Conservation (phyloP, 192 early-diverging fungal genomes). For the Entrophospora sp. region DNA sequence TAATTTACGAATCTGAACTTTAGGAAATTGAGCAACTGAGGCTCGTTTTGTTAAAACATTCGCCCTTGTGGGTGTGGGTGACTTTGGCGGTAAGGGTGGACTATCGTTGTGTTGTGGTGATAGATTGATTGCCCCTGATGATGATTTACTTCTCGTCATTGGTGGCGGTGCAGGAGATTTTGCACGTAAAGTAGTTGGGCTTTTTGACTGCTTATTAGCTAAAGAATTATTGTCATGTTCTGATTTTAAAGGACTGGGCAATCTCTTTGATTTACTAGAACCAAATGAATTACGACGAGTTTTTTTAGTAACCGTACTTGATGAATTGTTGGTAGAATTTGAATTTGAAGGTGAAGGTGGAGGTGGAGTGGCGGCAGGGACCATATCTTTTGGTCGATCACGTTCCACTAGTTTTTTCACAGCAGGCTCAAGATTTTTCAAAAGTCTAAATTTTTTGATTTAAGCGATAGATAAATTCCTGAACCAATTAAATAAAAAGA, state of each 20-base stretch:
- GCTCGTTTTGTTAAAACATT: no score
- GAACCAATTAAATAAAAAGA: not conserved
- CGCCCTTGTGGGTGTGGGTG: no score
- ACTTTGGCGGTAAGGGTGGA: no score
- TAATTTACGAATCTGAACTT: not conserved
- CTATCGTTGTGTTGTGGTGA: not conserved
- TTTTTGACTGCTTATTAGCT: not conserved
- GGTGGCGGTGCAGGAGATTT: conserved; percentile 13
- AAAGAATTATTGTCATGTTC: not conserved
- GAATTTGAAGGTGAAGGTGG: not conserved
- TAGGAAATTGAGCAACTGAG: not conserved
- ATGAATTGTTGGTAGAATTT: not conserved
- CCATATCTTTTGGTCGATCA: conserved; percentile 1
- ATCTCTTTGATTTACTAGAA: not conserved
- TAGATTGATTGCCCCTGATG: not conserved
- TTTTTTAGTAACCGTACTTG: not conserved
- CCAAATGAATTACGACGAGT: not conserved
- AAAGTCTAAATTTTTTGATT: not conserved
- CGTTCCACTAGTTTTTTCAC: conserved; percentile 17
- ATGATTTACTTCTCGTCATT: not conserved
- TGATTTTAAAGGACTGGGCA: not conserved
- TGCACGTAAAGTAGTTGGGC: not conserved
- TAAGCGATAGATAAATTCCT: no score
- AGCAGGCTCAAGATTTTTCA: conserved; percentile 12
- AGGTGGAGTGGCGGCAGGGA: no score